Base-by-base conservation (phyloP, 176 grass and related monocot genomes). In the Oryza glaberrima region DNA sequence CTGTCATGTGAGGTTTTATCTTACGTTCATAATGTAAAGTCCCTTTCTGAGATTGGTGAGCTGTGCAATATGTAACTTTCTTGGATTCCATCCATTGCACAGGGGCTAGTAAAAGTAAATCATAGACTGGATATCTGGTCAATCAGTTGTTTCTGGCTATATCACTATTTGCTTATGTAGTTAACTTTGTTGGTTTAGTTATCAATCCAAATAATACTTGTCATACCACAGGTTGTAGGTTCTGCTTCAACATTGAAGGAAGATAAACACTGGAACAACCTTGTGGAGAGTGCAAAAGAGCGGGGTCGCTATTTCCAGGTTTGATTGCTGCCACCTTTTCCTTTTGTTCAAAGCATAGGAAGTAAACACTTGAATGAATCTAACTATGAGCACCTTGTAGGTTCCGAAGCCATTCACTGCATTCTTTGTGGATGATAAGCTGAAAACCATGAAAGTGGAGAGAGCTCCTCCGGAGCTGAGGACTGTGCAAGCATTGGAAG, bases 181-280 rank as follows among this genome's bases (percentile, higher is more conserved):
- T 32, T 73, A 25, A 23, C 38, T 2, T 82, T 67, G 7, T 68
- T 79, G 9, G 45, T 60, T 78, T 82, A 72, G 48, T 38, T 85
- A 10, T 66, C 40, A 85, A 71, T 73, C 30, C 11, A 88, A 79
- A 81, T 81, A 82, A 82, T 26, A 89, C 84, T 78, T 17, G 36
- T 20, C 67, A 54, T 67, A 15, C 35, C 26, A 16, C 79, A 97
- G 95, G 95, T 97, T 32, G 90, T 94, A 26, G 95, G 92, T 78
- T 98, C 96, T 28, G 89, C 93, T 80, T 93, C 91, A 80, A 95
- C 96, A 30, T 76, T 98, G 87, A 84, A 88, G 77, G 83, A 94
- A 90, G 93, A 98, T 78, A 66, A 92, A 71, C 96, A 98, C 81
- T 95, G 96, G 96, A 86, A 85, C 70, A 98, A 92, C 76, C 89